phyloP scores from a whole-genome alignment of 768 basidiomycete genomes.

The Podaxis sp. region DNA sequence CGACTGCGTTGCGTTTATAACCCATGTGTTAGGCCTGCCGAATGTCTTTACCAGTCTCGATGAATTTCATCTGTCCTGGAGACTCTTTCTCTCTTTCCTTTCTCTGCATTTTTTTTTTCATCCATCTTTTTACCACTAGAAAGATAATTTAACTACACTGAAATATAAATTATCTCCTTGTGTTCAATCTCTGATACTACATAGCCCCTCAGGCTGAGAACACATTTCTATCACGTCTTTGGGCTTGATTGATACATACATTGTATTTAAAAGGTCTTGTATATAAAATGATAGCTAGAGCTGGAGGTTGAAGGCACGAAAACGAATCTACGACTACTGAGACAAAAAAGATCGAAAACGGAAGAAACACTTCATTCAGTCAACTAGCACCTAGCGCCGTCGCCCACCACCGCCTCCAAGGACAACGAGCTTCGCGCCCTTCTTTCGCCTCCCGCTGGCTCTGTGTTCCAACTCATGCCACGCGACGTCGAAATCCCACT shows the following conservation, averaged over 20 bases:
- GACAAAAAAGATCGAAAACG: too few species aligned
- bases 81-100: background rate
- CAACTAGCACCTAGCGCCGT: conserved; percentile 19
- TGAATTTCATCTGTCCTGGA: conserved; percentile 1
- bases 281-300: background rate
- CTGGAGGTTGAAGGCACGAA: background rate
- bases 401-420: conserved; percentile 63
- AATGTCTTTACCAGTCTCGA: background rate
- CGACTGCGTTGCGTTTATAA: conserved; percentile 2
- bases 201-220: background rate
- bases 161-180: conserved; percentile 5
- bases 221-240: background rate
- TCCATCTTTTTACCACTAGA: background rate
- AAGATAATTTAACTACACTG: background rate
- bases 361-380: background rate
- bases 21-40: background rate
- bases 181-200: background rate
- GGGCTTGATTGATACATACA: background rate
- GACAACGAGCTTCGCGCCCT: conserved; percentile 62
- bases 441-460: conserved; percentile 53
- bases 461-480: conserved; percentile 79
- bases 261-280: background rate
- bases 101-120: background rate
- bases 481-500: conserved; percentile 74
- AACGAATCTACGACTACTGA: too few species aligned